Evolutionary conservation across 139 green algal species (phyloP).

Genomic region (Choricystis sp.): DNA sequence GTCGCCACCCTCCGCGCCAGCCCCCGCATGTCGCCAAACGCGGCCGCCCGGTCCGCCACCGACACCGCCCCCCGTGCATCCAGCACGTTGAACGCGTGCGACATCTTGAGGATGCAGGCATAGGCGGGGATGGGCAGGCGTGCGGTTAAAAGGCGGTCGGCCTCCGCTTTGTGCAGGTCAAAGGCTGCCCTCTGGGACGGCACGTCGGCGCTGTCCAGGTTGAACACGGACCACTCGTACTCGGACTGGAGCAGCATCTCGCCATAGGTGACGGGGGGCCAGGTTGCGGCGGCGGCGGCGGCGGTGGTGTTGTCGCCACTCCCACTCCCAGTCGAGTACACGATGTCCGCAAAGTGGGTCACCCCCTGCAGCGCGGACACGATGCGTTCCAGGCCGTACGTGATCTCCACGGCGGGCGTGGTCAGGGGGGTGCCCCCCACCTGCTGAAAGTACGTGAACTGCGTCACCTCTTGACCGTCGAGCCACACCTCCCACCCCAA

Average conservation of each 20-base stretch:
- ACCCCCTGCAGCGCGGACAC: conserved; percentile 89
- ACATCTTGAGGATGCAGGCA: conserved; percentile 93
- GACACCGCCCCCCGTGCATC: conserved; percentile 85
- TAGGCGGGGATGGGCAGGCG: conserved; percentile 89
- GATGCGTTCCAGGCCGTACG: conserved; percentile 96
- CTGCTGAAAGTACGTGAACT: conserved; percentile 99
- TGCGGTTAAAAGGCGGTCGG: conserved; percentile 63
- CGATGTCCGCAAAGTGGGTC: conserved; percentile 96
- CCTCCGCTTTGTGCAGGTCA: conserved; percentile 62
- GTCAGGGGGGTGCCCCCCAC: conserved; percentile 51
- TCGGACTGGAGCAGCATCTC: conserved; percentile 99
- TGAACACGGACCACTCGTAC: conserved; percentile 63
- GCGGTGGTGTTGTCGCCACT: conserved; percentile 19
- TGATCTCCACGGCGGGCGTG: conserved; percentile 89
- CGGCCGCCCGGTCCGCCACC: conserved; percentile 82
- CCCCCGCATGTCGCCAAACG: conserved; percentile 80
- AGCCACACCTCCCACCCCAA: conserved; percentile 97
- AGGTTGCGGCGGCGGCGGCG: too few species aligned
- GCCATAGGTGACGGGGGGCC: conserved; percentile 72
- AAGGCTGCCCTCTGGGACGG: conserved; percentile 56
- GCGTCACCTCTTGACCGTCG: conserved; percentile 95
- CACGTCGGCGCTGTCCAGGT: conserved; percentile 78
- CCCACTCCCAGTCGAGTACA: conserved; percentile 15
- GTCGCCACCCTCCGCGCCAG: conserved; percentile 43
- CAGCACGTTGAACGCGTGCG: conserved; percentile 94